A percentile compares a stretch with the other conserved stretches of the same genome.
These are phyloP conservation scores for Balakata baccata DNA, from an alignment of 345 rosid species.

Conservation along the genomic window DNA sequence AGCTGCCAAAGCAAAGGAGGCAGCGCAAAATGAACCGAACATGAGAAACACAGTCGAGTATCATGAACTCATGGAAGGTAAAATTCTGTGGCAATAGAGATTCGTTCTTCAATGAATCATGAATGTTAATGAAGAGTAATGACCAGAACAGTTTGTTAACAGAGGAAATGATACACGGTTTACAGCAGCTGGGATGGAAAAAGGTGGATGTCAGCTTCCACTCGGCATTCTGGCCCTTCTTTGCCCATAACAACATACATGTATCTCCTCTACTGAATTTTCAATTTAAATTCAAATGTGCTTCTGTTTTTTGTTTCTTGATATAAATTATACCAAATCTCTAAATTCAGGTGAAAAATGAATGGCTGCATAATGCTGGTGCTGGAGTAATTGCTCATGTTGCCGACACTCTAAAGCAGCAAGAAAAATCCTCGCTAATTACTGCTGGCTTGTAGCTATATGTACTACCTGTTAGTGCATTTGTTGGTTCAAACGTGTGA, in stretches of 20 bases:
- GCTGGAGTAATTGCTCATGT: constrained; percentile 91
- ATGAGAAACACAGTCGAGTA: constrained; percentile 59
- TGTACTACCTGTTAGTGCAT: neutral
- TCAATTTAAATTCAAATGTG: neutral
- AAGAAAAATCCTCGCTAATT: constrained; percentile 51
- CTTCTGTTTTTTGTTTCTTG: constrained; percentile 1
- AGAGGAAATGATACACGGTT: constrained; percentile 93
- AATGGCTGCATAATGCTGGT: constrained; percentile 81
- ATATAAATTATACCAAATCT: neutral
- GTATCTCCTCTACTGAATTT: constrained; percentile 34
- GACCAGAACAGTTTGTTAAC: constrained; percentile 21
- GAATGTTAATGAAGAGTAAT: neutral
- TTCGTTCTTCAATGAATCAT: neutral
- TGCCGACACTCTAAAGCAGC: constrained; percentile 83
- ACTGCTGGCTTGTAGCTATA: constrained; percentile 59
- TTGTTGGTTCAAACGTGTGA: neutral
- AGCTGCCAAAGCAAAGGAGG: constrained; percentile 87
- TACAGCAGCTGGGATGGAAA: constrained; percentile 89
- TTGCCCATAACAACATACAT: constrained; percentile 93
- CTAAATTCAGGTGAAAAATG: constrained; percentile 70
- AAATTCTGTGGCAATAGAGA: neutral
- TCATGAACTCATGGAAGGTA: constrained; percentile 91
- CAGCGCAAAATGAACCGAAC: constrained; percentile 74
- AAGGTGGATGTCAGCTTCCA: constrained; percentile 97
- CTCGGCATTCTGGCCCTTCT: constrained; percentile 87